Evolutionary conservation across 2,329 filamentous ascomycete species (phyloP), one percentile per base, ranked within the genome.

Genomic region (Nothopassalora personata): DNA sequence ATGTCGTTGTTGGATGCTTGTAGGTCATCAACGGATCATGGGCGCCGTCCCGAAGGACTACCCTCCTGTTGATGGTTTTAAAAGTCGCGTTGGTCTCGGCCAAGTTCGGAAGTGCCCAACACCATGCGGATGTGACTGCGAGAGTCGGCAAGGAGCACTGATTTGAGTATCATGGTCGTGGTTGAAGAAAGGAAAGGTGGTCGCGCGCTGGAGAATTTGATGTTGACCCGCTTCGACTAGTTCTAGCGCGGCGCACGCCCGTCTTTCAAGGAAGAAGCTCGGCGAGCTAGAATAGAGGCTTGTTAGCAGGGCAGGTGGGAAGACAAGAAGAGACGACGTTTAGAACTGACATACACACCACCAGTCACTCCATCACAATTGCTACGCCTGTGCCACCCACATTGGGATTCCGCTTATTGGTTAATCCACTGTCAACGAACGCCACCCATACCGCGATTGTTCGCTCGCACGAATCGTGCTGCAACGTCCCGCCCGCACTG

Each of bases 11-110:
- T 74, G 79, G 83, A 81, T 76, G 39, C 81, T 82, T 77, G 79
- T 78, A 86, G 84, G 84, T 87, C 83, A 83, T 85, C 84, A 82
- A 76, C 83, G 77, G 74, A 79, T 87, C 85, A 82, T 87, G 85
- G 79, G 79, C 80, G 80, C 79, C 78, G 73, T 78, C 71, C 75
- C 74, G 66, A 73, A 77, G 76, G 80, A 70, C 61, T 71, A 71
- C 83, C 83, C 84, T 90, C 87, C 84, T 85, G 83, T 85, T 83
- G 82, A 90, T 87, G 87, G 87, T 90, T 90, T 90, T 90, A 87
- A 79, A 87, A 84, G 83, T 83, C 86, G 82, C 75, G 74, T 81
- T 79, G 70, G 76, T 90, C 87, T 90, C 77, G 87, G 88, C 87
- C 80, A 83, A 83, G 75, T 82, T 83, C 84, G 83, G 84, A 88